A percentile compares a stretch with the other conserved stretches of the same genome.
Conservation (phyloP, 495 filamentous ascomycete genomes). For the Xylaria telfairii region DNA sequence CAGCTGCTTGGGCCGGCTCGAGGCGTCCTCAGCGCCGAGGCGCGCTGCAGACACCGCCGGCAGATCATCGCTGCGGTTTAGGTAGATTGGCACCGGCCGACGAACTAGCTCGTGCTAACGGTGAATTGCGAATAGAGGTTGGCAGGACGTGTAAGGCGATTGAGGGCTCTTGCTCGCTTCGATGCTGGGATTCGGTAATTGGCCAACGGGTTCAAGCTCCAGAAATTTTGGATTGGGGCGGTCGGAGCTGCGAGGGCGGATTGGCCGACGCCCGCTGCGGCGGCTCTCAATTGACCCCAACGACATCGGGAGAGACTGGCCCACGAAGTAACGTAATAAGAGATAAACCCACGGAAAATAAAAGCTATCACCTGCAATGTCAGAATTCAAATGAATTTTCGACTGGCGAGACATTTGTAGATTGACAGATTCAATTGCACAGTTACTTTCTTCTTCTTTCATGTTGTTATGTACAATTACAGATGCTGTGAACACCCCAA, state of each 20-base stretch:
- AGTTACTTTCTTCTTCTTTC: conserved; percentile 13
- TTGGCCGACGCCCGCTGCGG: conserved; percentile 30
- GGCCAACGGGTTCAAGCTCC: conserved; percentile 31
- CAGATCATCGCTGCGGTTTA: conserved; percentile 50
- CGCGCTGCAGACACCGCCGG: conserved; percentile 50
- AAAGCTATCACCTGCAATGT: not conserved
- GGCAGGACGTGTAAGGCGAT: not conserved
- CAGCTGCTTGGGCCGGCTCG: conserved; percentile 25
- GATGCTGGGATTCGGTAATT: not conserved
- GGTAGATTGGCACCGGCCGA: not conserved
- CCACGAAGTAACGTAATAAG: not conserved
- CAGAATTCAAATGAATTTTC: not conserved
- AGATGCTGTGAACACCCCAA: not conserved
- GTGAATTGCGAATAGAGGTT: not conserved
- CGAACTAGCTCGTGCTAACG: not conserved
- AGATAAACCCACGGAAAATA: not conserved
- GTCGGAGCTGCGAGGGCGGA: conserved; percentile 36
- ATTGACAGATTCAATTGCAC: conserved; percentile 7
- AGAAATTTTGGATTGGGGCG: conserved; percentile 55
- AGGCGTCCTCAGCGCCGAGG: conserved; percentile 38
- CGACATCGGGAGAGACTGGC: not conserved
- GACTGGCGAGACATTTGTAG: conserved; percentile 6
- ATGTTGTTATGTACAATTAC: conserved; percentile 23
- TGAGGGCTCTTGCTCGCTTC: not conserved
- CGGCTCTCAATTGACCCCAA: not conserved